phyloP scores from a whole-genome alignment of 83 land plant genomes.

The Diphasiastrum complanatum region DNA sequence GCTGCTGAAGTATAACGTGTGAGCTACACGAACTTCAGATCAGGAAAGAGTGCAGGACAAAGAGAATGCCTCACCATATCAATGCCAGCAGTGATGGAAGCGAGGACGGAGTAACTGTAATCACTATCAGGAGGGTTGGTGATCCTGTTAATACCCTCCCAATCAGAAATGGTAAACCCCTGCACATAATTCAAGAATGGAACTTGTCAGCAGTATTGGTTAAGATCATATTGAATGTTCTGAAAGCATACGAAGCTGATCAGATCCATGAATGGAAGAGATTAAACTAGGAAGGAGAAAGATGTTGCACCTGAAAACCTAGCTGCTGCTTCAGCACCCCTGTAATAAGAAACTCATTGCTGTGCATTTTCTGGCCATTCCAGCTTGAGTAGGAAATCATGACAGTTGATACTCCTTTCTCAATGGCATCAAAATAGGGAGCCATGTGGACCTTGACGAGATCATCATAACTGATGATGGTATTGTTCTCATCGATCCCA shows the following conservation, averaged over 20 bases:
- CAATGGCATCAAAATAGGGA: conserved; percentile 43
- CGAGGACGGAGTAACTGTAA: conserved; percentile 48
- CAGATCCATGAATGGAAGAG: background rate
- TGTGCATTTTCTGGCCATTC: conserved; percentile 71
- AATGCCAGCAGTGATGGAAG: conserved; percentile 49
- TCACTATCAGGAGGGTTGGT: conserved; percentile 46
- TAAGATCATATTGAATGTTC: too few species aligned
- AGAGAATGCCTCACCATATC: conserved; percentile 42
- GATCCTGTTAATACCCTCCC: conserved; percentile 58
- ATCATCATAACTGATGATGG: conserved; percentile 32
- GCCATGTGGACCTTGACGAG: conserved; percentile 55
- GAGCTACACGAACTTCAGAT: too few species aligned
- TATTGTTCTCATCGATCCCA: conserved; percentile 57
- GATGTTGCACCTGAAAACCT: conserved; percentile 41
- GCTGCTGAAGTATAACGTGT: too few species aligned
- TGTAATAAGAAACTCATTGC: conserved; percentile 44
- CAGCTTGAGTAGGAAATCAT: conserved; percentile 68
- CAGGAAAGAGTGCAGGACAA: background rate
- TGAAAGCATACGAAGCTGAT: too few species aligned
- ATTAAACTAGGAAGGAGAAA: background rate
- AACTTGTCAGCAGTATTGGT: too few species aligned
- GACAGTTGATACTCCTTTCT: conserved; percentile 57
- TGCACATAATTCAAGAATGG: conserved; percentile 15
- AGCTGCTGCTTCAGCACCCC: conserved; percentile 42
- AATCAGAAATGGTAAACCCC: conserved; percentile 72